Percentiles rank a stretch among this genome's conserved stretches.
Evolutionary conservation across 2,329 filamentous ascomycete genomes (phyloP).

Genomic region (Apiospora hydei): DNA sequence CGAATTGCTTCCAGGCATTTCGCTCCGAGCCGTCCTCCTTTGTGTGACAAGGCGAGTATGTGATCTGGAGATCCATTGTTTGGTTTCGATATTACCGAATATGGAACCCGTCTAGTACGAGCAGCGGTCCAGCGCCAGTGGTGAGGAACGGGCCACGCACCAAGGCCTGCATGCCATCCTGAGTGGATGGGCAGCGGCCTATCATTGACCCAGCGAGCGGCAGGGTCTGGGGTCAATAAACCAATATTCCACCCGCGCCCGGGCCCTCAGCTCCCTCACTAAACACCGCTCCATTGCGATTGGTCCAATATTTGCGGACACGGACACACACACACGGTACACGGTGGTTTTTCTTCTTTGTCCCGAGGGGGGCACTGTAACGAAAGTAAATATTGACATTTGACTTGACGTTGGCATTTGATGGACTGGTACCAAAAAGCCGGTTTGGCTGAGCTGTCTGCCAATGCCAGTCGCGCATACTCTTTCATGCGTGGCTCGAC

Average conservation of each 20-base stretch:
- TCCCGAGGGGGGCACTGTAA: neutral
- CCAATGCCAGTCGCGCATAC: neutral
- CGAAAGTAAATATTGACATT: slow-evolving; percentile 2
- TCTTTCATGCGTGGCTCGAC: neutral
- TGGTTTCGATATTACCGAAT: slow-evolving; percentile 21
- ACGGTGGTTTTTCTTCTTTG: neutral
- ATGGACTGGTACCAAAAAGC: neutral
- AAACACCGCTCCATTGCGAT: slow-evolving; percentile 2
- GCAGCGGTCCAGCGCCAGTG: too few relatives aligned
- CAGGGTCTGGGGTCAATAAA: neutral
- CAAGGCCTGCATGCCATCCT: neutral
- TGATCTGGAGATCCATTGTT: slow-evolving; percentile 15
- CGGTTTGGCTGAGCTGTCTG: too few relatives aligned
- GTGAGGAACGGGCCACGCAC: too few relatives aligned
- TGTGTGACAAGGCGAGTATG: too few relatives aligned
- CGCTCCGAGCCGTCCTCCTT: too few relatives aligned
- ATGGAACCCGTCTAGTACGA: neutral
- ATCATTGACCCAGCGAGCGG: neutral
- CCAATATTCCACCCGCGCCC: slow-evolving; percentile 7
- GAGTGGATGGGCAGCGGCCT: neutral
- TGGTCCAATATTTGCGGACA: slow-evolving; percentile 16
- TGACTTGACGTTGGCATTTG: neutral
- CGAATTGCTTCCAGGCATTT: slow-evolving; percentile 4
- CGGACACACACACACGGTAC: neutral
- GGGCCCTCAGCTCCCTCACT: neutral